phyloP scores from a whole-genome alignment of 768 basidiomycete species.

The Boletus sp. region DNA sequence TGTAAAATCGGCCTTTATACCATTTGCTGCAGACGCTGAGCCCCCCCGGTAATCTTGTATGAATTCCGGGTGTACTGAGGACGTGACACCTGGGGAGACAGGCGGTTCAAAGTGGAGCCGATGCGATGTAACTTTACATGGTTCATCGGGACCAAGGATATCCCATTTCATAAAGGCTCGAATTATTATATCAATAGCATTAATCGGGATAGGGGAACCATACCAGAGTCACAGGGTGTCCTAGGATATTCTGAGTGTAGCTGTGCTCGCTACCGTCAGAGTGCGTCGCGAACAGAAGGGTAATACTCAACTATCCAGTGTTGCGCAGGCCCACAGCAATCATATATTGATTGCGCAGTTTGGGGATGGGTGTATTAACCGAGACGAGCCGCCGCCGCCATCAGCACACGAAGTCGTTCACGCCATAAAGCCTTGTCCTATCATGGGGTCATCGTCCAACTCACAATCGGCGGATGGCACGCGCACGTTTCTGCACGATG shows the following conservation, averaged over 20 bases:
- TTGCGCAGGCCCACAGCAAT: not conserved
- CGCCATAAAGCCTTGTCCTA: too few species aligned
- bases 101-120: constrained; percentile 1
- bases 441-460: too few species aligned
- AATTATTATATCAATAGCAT: not conserved
- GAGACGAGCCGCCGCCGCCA: not conserved
- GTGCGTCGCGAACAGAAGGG: not conserved
- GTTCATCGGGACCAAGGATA: not conserved
- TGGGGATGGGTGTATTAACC: not conserved
- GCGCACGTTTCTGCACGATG: not conserved
- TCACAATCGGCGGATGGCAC: not conserved
- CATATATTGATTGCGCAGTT: not conserved
- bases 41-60: not conserved
- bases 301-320: not conserved
- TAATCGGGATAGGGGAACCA: not conserved
- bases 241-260: not conserved
- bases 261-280: not conserved
- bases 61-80: not conserved
- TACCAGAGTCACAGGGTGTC: too few species aligned
- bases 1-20: constrained; percentile 15
- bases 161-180: not conserved
- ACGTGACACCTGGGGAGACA: not conserved
- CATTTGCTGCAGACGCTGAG: not conserved
- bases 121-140: not conserved
- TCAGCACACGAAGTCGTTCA: not conserved